phyloP scores from a whole-genome alignment of 495 filamentous ascomycete genomes.

The Talaromyces wortmannii region DNA sequence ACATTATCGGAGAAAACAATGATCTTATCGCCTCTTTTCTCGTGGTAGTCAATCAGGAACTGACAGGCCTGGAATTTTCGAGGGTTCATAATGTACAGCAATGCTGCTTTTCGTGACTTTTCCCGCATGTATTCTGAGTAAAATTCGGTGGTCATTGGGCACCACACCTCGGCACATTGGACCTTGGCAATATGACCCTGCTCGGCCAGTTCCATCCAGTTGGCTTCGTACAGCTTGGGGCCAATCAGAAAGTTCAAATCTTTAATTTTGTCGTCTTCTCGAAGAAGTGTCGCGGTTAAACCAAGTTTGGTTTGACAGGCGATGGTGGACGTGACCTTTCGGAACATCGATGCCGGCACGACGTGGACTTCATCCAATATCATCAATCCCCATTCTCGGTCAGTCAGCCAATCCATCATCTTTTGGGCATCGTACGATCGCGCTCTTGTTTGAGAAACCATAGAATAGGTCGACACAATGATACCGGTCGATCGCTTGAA shows the following conservation, averaged over 20 bases:
- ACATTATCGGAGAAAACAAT: conserved; percentile 99
- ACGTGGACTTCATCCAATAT: conserved; percentile 98
- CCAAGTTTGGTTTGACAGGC: conserved; percentile 96
- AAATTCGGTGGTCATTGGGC: conserved; percentile 97
- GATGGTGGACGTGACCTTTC: conserved; percentile 84
- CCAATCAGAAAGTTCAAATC: conserved; percentile 98
- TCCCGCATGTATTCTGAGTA: conserved; percentile 86
- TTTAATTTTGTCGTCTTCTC: conserved; percentile 97
- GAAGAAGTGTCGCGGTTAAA: conserved; percentile 85
- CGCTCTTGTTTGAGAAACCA: conserved; percentile 85
- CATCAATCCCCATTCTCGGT: conserved; percentile 97
- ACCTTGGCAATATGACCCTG: conserved; percentile 97
- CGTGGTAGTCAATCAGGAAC: conserved; percentile 96
- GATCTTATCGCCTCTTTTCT: conserved; percentile 92
- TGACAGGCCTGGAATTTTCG: conserved; percentile 95
- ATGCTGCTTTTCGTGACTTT: conserved; percentile 57
- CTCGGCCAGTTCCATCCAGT: conserved; percentile 98
- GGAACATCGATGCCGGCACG: conserved; percentile 91
- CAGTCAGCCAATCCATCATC: conserved; percentile 93
- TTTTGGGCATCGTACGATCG: conserved; percentile 89
- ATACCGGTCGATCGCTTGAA: conserved; percentile 88
- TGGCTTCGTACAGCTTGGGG: conserved; percentile 95
- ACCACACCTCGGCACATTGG: conserved; percentile 98
- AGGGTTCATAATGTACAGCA: conserved; percentile 97
- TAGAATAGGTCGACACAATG: conserved; percentile 95